phyloP scores from a whole-genome alignment of 805 yeast genomes.

The Candida hungchunana region DNA sequence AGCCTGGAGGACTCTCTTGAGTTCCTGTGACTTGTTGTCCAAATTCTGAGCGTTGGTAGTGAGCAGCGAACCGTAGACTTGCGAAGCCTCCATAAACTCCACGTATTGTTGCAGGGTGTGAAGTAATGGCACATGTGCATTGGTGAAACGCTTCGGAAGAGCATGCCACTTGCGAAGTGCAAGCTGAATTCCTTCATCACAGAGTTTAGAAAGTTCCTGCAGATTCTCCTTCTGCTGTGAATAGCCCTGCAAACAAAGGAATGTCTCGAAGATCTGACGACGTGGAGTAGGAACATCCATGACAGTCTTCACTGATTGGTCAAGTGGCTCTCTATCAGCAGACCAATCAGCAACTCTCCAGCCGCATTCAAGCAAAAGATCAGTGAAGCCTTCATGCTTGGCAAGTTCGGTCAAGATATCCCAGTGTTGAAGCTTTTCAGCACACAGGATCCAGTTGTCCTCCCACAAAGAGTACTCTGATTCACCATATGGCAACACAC shows the following conservation, averaged over 20 bases:
- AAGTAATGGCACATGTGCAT: constrained; percentile 82
- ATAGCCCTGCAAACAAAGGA: constrained; percentile 86
- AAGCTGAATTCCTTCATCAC: constrained; percentile 95
- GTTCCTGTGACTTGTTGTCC: constrained; percentile 89
- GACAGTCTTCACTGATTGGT: constrained; percentile 89
- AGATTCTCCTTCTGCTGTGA: constrained; percentile 86
- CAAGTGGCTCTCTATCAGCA: constrained; percentile 89
- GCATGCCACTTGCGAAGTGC: constrained; percentile 92
- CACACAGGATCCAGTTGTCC: constrained; percentile 96
- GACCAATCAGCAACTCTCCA: constrained; percentile 99
- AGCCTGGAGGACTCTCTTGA: constrained; percentile 90
- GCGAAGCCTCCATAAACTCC: constrained; percentile 96
- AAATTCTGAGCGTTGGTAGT: constrained; percentile 89
- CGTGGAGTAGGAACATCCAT: constrained; percentile 99
- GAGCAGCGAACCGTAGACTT: constrained; percentile 81
- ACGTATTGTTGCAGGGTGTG: constrained; percentile 97
- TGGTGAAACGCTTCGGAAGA: constrained; percentile 65
- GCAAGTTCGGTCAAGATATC: constrained; percentile 94
- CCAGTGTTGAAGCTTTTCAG: constrained; percentile 97
- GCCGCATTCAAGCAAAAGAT: constrained; percentile 92
- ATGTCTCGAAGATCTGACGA: constrained; percentile 92
- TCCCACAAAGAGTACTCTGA: constrained; percentile 96
- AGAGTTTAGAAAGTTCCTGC: constrained; percentile 76
- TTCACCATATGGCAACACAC: constrained; percentile 92
- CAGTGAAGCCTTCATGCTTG: constrained; percentile 96